Conservation (phyloP, 2,329 filamentous ascomycete genomes). For the Mariannaea sp. region DNA sequence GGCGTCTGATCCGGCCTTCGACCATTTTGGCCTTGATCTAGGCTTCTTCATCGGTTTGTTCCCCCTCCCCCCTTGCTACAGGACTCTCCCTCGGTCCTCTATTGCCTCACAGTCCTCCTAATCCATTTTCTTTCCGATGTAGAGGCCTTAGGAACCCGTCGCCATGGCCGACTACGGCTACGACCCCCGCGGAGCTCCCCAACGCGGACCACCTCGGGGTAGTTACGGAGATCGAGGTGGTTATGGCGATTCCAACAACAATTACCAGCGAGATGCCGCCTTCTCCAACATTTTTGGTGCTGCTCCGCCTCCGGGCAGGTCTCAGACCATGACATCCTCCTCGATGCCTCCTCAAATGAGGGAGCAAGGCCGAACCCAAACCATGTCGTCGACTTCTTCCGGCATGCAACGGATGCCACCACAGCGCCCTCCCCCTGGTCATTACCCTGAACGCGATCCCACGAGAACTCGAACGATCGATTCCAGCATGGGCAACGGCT, state of each 20-base stretch:
- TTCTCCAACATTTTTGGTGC: conserved; percentile 96
- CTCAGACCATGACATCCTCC: conserved; percentile 92
- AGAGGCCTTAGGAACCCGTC: conserved; percentile 24
- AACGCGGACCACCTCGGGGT: conserved; percentile 44
- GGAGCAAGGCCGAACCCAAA: conserved; percentile 73
- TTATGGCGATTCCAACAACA: conserved; percentile 39
- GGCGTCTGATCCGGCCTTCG: conserved; percentile 34
- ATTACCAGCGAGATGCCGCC: conserved; percentile 85
- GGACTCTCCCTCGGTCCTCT: neutral
- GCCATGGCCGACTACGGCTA: conserved; percentile 65
- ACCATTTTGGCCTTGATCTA: conserved; percentile 33
- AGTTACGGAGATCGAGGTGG: conserved; percentile 54
- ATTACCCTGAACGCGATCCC: conserved; percentile 43
- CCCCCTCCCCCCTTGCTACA: conserved; percentile 8
- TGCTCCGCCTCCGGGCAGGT: conserved; percentile 82
- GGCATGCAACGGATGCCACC: conserved; percentile 68
- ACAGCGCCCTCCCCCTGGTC: conserved; percentile 54
- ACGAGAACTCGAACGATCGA: conserved; percentile 41
- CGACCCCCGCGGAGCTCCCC: conserved; percentile 55
- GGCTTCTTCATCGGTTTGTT: conserved; percentile 31
- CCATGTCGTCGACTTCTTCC: conserved; percentile 65
- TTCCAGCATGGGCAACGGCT: conserved; percentile 53
- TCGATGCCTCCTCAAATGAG: conserved; percentile 59
- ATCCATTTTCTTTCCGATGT: conserved; percentile 20
- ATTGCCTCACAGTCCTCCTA: conserved; percentile 13